Evolutionary conservation across 2,329 filamentous ascomycete genomes (phyloP), one percentile per base, ranked within the genome.

Genomic region (Salinomyces thailandicus): DNA sequence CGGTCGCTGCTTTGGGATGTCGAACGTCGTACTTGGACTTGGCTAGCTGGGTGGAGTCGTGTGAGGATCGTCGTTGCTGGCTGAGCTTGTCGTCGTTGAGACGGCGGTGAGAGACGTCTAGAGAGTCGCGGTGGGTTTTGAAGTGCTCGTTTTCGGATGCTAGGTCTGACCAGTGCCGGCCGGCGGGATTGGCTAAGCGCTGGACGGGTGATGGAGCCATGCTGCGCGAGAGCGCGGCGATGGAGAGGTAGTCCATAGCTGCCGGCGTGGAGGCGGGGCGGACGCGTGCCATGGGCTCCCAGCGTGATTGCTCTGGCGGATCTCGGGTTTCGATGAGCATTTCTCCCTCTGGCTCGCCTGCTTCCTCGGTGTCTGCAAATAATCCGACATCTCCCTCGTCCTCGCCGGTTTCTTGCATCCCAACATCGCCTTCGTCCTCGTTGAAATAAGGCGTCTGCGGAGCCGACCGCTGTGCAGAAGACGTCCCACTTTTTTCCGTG

Each of bases 11-110:
- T 19, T 18, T 18, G 2, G 15, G 31, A 15, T 18, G 16, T 9
- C 24, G 47, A 46, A 18, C 47, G 18, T 50, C 50, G 13, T 50
- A 43, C 37, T 51, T 48, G 14, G 38, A 39, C 37, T 52, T 53
- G 4, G 46, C 43, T 4, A 57, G 33, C 11, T 51, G 26, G 35
- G 54, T 51, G 5, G 53, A 56, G 38, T 57, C 54, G 15, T 37
- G 28, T 8, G 47, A 35, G n/a, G 29, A 13, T 16, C 48, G 34
- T 6, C 56, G 45, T 8, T 42, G 35, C n/a, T 37, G 38, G 22
- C 47, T 53, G 20, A 42, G 36, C 13, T 45, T 34, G 2, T 36
- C 34, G 11, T 52, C 39, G 9, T 50, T 44, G 13, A 38, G 6
- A 7, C 35, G 42, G 9, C 20, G 28, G 37, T 34, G 40, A 20